Evolutionary conservation across 2,329 filamentous ascomycete genomes (phyloP), one percentile per base, ranked within the genome.

Genomic region (Alternaria solani): DNA sequence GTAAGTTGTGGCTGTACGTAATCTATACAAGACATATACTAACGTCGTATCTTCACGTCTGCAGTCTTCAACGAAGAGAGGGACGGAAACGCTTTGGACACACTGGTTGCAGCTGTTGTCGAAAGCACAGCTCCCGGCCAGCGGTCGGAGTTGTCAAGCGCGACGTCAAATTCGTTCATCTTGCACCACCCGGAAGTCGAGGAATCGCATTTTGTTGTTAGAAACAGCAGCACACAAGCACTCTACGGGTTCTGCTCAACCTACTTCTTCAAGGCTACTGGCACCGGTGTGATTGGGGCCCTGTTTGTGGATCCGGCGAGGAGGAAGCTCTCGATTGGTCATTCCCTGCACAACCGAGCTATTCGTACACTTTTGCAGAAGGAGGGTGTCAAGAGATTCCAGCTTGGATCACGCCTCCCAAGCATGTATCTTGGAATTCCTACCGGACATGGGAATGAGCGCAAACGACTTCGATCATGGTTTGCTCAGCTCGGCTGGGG

Each of bases 401-500:
- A 96, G 74, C 86, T 97, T 0, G 94, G 94, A 1, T 89, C 89
- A 41, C 86, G 90, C 1, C 87, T 96, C 34, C 94, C 94, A 0
- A 91, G 89, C n/a, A 88, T 96, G 25, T 97, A 94, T 71, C 86
- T 92, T 0, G 94, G 94, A 0, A 91, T 97, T 9, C 93, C 94
- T 0, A 88, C 85, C n/a, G 84, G 81, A 5, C 88, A 91, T 44
- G 81, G 82, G 2, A 80, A 84, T 4, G 87, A 89, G 68, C 82
- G 86, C 16, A 89, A 87, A 73, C 82, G 84, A 49, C 76, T 89
- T 23, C 83, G 87, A n/a, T 85, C 87, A 46, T 98, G 94, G 94
- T 97, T 97, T 76, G 87, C 89, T n/a, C 92, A 90, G 65, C 86
- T 93, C 47, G 94, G 94, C 14, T 97, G 94, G 94, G 93, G 96